These are phyloP conservation scores for Tuber umbilicatum DNA, from an alignment of 495 filamentous ascomycete species.

Conservation along the genomic window DNA sequence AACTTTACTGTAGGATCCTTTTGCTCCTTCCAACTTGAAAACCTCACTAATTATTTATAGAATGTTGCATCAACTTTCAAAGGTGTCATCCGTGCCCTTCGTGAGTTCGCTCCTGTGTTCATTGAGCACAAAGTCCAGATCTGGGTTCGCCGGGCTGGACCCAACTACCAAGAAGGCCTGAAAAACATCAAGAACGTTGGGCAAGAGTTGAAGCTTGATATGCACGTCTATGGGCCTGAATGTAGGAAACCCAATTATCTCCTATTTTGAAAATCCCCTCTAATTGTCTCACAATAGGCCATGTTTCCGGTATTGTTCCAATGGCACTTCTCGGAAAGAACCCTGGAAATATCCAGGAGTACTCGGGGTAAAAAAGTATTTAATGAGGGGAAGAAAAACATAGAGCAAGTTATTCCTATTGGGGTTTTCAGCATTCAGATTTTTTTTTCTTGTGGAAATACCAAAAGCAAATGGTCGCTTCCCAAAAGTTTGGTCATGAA, in stretches of 20 bases:
- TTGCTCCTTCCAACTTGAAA: slow-evolving; percentile 45
- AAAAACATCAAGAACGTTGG: slow-evolving; percentile 99
- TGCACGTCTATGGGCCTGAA: slow-evolving; percentile 98
- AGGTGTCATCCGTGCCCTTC: slow-evolving; percentile 94
- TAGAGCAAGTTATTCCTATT: not conserved
- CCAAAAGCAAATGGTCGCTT: slow-evolving; percentile 1
- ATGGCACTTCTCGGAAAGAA: slow-evolving; percentile 52
- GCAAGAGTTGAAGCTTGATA: slow-evolving; percentile 82
- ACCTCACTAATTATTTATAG: slow-evolving; percentile 24
- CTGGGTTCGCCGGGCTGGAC: slow-evolving; percentile 97
- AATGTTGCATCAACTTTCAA: slow-evolving; percentile 97
- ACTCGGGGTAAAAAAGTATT: slow-evolving; percentile 28
- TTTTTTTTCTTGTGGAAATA: not conserved
- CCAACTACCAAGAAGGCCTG: slow-evolving; percentile 99
- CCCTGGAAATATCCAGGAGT: slow-evolving; percentile 38
- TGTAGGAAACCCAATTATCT: slow-evolving; percentile 55
- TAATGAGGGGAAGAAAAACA: not conserved
- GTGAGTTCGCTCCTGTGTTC: slow-evolving; percentile 77
- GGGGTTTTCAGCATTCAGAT: slow-evolving; percentile 3
- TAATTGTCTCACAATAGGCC: slow-evolving; percentile 26
- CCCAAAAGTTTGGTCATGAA: not conserved
- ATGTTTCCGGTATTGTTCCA: slow-evolving; percentile 60
- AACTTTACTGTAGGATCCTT: slow-evolving; percentile 73
- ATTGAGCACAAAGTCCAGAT: slow-evolving; percentile 97
- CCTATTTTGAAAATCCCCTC: not conserved